Evolutionary conservation across 2,329 filamentous ascomycete species (phyloP), one percentile per base, ranked within the genome.

Genomic region (Penicillium frequentans): DNA sequence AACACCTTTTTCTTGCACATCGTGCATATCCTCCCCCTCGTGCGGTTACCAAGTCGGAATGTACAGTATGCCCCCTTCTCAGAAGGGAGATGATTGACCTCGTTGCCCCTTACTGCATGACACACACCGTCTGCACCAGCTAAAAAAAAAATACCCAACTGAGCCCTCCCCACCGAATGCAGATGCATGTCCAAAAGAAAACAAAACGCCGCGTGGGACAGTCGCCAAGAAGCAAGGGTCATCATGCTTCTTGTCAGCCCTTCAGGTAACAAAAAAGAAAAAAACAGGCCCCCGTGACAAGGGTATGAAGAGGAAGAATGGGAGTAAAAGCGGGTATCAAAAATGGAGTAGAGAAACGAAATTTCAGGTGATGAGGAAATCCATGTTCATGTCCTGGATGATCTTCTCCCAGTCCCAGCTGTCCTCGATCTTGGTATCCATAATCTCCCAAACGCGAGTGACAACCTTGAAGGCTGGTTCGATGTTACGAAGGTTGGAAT

Each of bases 321-420:
- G 29, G 46, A 50, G 56, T 48, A 58, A 31, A 50, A 53, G 29
- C 44, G 61, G 61, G 64, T 61, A 65, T 65, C 50, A 60, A 59
- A 66, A 43, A 47, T 53, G 54, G 51, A 49, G 29, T 43, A 55
- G 37, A 45, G 16, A 56, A 55, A 35, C 55, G 55, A 52, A 42
- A 23, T 31, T 35, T 78, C 70, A 86, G 60, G 84, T 86, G 59
- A 85, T 81, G 62, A 87, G 73, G 62, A 86, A 86, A 64, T 87
- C 84, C 79, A 83, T 85, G 21, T 82, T 80, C 73, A 84, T 82
- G 49, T 79, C 76, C 48, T 79, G 74, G 59, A 86, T 84, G 57
- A 86, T 83, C 58, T 75, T 81, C 70, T 87, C 84, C 84, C 84
- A 87, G 68, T 87, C 84, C 84, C 84, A 87, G 54, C 80, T 82